phyloP scores from a whole-genome alignment of 148 eudicot genomes.

The Nepenthes gracilis region DNA sequence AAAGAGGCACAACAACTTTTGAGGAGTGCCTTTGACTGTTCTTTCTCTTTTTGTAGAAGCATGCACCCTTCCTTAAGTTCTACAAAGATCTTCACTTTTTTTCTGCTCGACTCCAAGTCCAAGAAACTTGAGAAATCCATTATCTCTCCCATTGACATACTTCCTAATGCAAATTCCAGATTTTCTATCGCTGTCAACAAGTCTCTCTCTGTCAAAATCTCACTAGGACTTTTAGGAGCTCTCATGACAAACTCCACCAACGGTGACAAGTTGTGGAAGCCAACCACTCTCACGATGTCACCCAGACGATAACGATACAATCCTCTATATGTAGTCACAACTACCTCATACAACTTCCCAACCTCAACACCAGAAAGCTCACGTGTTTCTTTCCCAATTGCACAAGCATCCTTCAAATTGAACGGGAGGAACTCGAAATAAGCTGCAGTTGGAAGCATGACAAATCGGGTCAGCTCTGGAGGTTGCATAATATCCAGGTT shows the following conservation, averaged over 20 bases:
- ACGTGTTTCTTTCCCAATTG: conserved; percentile 15
- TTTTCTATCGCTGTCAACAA: conserved; percentile 17
- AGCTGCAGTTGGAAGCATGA: conserved; percentile 32
- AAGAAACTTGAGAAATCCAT: conserved; percentile 17
- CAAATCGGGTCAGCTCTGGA: conserved; percentile 19
- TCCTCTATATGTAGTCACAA: conserved; percentile 35
- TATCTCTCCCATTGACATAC: conserved; percentile 2
- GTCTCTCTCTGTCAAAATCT: conserved; percentile 29
- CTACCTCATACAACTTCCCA: conserved; percentile 36
- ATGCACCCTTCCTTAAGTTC: conserved; percentile 17
- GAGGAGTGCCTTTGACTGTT: conserved; percentile 7
- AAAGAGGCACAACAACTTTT: conserved; percentile 15
- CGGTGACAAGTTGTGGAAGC: conserved; percentile 34
- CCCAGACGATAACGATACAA: conserved; percentile 32
- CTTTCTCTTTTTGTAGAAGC: conserved; percentile 9
- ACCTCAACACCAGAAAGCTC: conserved; percentile 28
- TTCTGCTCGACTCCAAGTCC: conserved; percentile 12
- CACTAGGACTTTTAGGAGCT: conserved; percentile 32
- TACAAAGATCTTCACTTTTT: conserved; percentile 18
- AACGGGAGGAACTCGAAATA: conserved; percentile 34
- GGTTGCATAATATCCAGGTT: conserved; percentile 29
- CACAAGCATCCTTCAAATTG: conserved; percentile 7
- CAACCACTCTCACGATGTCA: conserved; percentile 32
- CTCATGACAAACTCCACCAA: conserved; percentile 27
- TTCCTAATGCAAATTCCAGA: conserved; percentile 13